phyloP scores from a whole-genome alignment of 305 asterid genomes.

The Lippia alba region DNA sequence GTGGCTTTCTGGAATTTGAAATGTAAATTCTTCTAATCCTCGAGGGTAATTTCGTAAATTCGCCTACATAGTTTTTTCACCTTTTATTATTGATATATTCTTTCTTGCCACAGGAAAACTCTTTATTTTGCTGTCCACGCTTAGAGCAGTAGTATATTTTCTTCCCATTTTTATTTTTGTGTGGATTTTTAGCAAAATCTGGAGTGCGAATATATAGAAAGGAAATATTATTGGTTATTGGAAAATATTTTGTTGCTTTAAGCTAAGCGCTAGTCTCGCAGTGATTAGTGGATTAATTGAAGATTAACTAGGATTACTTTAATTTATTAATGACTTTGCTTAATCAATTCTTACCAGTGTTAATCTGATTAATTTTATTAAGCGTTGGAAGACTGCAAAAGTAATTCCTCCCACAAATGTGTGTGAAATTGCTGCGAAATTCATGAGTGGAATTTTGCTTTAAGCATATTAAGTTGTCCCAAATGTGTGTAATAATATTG shows the following conservation, averaged over 20 bases:
- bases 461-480: background rate
- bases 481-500: background rate
- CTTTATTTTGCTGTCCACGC: constrained; percentile 36
- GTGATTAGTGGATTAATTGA: constrained; percentile 19
- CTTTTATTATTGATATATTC: too few species aligned
- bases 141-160: constrained; percentile 18
- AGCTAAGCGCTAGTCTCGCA: constrained; percentile 10
- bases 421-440: constrained; percentile 17
- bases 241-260: background rate
- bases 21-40: constrained; percentile 42
- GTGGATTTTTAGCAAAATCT: constrained; percentile 35
- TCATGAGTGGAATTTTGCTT: background rate
- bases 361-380: background rate
- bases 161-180: background rate
- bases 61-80: constrained; percentile 1
- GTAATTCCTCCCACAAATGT: background rate
- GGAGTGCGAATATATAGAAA: constrained; percentile 14
- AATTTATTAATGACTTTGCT: constrained; percentile 14
- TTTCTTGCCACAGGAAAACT: constrained; percentile 21
- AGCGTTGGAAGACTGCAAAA: constrained; percentile 29
- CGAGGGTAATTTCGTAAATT: constrained; percentile 46
- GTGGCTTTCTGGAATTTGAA: constrained; percentile 84
- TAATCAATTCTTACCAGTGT: background rate
- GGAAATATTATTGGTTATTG: background rate
- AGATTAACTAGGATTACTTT: constrained; percentile 5